Base-by-base conservation (phyloP, 2,329 filamentous ascomycete species). In the Graphilbum fragrans region DNA sequence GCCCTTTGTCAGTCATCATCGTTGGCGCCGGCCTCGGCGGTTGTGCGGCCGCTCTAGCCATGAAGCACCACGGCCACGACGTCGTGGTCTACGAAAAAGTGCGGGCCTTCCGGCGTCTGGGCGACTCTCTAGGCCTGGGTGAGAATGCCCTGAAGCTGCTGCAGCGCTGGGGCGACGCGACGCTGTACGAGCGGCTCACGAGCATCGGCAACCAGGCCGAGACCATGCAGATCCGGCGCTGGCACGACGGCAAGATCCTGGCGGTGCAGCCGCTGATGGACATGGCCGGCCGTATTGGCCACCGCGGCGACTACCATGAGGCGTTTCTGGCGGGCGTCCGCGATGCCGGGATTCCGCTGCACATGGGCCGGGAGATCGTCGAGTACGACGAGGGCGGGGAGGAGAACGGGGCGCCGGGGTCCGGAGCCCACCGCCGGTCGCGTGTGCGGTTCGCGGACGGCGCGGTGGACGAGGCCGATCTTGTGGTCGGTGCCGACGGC, bases 401-500 rank as follows among this genome's bases (percentile, higher is more conserved):
- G 5, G n/a, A 17, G 14, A 29, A 29, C 25, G 25, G 25, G 25
- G 25, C 6, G 21, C 2, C 22, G 6, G 16, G 23, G 16, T 11
- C 37, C 23, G 6, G 16, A 50, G 38, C 58, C 57, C 3, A 56
- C 50, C 14, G 9, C 11, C 17, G 8, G 19, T 39, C 32, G 9
- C 16, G 34, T 11, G 47, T 65, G 8, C 52, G 45, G 1, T 55
- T 66, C 16, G 53, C 52, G 5, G 58, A 60, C 41, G 61, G 60
- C 5, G 49, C 52, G 7, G 53, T 56, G 19, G 59, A 65, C 44
- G 41, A 49, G 2, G 69, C 64, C 0, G 68, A 74, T 49, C 49
- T 72, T 1, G 61, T 74, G 3, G 55, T 74, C 6, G 70, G 67
- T 5, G 68, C 67, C 21, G 70, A 74, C 52, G 61, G 69, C 7